Percentiles rank a stretch among this genome's conserved stretches.
Conservation (phyloP, 129 eudicot genomes). For the Flaveria brownii region DNA sequence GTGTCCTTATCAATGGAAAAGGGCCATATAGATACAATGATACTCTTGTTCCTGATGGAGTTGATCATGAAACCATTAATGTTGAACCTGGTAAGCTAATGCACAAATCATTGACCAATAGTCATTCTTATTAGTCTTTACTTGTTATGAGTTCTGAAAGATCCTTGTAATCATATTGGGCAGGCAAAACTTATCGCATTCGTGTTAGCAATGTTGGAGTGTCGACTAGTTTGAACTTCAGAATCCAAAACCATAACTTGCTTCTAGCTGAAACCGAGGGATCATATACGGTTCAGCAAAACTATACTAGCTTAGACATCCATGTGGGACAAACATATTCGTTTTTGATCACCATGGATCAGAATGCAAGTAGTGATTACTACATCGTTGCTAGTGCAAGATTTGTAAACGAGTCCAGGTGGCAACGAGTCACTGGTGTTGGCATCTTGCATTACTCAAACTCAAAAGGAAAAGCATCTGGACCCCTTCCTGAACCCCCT, state of each 20-base stretch:
- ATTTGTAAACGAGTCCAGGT: conserved; percentile 42
- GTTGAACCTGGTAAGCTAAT: conserved; percentile 70
- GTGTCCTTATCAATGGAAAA: conserved; percentile 87
- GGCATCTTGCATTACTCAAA: conserved; percentile 49
- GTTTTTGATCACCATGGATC: conserved; percentile 52
- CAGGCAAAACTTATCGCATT: conserved; percentile 81
- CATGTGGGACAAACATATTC: conserved; percentile 54
- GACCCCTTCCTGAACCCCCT: conserved; percentile 54
- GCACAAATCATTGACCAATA: neutral
- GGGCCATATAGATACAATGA: conserved; percentile 84
- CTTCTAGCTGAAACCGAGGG: conserved; percentile 85
- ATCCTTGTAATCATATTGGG: conserved; percentile 10
- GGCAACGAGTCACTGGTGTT: conserved; percentile 48
- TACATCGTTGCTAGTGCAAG: conserved; percentile 56
- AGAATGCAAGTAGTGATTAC: conserved; percentile 52
- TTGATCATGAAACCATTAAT: conserved; percentile 68
- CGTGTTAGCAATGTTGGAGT: conserved; percentile 87
- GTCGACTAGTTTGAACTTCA: conserved; percentile 82
- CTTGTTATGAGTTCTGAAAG: conserved; percentile 1
- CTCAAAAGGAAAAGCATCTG: conserved; percentile 50
- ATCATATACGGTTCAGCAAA: conserved; percentile 85
- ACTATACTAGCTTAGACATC: conserved; percentile 66
- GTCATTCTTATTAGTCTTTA: neutral
- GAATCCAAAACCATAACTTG: conserved; percentile 80
- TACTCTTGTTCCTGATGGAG: conserved; percentile 75